A percentile compares a stretch with the other conserved stretches of the same genome.
phyloP scores from a whole-genome alignment of 768 basidiomycete species.

The Collybia sordida region DNA sequence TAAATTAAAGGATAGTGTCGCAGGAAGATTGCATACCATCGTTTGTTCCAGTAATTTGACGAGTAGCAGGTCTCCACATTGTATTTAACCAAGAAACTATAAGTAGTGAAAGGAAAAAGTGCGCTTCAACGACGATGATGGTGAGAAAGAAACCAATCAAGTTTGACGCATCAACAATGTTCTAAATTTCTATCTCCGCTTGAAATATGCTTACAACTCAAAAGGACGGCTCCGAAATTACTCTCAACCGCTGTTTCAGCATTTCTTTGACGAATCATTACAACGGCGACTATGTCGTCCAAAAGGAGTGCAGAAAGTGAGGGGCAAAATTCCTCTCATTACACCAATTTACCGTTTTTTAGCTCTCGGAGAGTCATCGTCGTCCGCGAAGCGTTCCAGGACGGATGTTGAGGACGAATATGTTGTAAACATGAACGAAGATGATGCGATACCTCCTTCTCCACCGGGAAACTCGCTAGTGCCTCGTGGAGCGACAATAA shows the following conservation, averaged over 20 bases:
- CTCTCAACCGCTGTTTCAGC: background rate
- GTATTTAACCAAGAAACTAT: slow-evolving; percentile 37
- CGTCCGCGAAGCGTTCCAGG: slow-evolving; percentile 43
- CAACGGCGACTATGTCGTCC: no score
- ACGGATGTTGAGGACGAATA: slow-evolving; percentile 55
- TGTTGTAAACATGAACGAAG: slow-evolving; percentile 56
- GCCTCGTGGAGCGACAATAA: slow-evolving; percentile 78
- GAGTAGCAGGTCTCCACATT: slow-evolving; percentile 90
- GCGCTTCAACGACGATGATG: slow-evolving; percentile 24
- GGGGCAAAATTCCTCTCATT: slow-evolving; percentile 5
- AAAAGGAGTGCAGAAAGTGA: slow-evolving; percentile 41
- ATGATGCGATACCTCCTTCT: slow-evolving; percentile 54
- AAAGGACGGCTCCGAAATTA: background rate
- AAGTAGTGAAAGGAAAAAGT: slow-evolving; percentile 19
- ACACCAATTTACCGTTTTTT: slow-evolving; percentile 2
- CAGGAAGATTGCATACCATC: slow-evolving; percentile 61
- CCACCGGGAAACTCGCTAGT: slow-evolving; percentile 56
- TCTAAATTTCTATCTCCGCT: slow-evolving; percentile 34
- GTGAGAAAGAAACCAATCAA: slow-evolving; percentile 28
- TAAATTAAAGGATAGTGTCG: slow-evolving; percentile 17
- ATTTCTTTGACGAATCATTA: no score
- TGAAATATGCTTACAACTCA: slow-evolving; percentile 22
- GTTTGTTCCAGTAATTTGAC: slow-evolving; percentile 90
- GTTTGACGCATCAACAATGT: slow-evolving; percentile 13
- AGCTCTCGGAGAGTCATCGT: slow-evolving; percentile 27